Base-by-base conservation (phyloP, 176 grass and related monocot genomes). In the Triticum monococcum region DNA sequence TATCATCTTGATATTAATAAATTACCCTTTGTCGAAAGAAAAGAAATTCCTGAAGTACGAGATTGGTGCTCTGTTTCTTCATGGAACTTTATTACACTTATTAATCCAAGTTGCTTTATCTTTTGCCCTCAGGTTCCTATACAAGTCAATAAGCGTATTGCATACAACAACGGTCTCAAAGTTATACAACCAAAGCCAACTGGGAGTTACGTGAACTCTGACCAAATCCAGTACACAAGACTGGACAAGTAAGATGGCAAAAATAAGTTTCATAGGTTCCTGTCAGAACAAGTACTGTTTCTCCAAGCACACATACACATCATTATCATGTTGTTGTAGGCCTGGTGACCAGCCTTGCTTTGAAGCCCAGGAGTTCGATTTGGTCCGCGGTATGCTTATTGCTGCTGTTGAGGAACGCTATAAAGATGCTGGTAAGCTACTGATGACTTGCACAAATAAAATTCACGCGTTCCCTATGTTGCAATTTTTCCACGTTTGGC, bases 381-480 rank as follows among this genome's bases (percentile, higher is more conserved):
- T 98, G 86, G 80, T 98, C 13, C 90, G 88, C 13, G 94, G 94
- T 62, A 98, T 98, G 94, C 83, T 96, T 64, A 80, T 96, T 46
- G 97, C 97, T 90, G 88, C 86, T 24, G 86, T 93, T 64, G 94
- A 98, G 83, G 97, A 98, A 79, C 91, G 97, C 68, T 98, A 98
- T 88, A 91, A 88, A 89, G 97, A 98, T 79, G 97, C 97, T 77
- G 94, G 97, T 98, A 83, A 87, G 84, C 67, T 86, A 22, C 13
- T 66, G 18, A 25, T 69, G 16, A 72, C 60, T 48, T 78, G 41
- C 8, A 14, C 8, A 23, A 78, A 77, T 35, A 50, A 57, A 77
- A 63, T 2, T 83, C 24, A 57, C 46, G 60, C 63, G 12, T 83
- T 74, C 48, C 33, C 13, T 16, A 5, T 7, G 56, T 32, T 37